phyloP scores from a whole-genome alignment of 371 early-diverging fungal genomes.

The Paraphysoderma sedebokerense region DNA sequence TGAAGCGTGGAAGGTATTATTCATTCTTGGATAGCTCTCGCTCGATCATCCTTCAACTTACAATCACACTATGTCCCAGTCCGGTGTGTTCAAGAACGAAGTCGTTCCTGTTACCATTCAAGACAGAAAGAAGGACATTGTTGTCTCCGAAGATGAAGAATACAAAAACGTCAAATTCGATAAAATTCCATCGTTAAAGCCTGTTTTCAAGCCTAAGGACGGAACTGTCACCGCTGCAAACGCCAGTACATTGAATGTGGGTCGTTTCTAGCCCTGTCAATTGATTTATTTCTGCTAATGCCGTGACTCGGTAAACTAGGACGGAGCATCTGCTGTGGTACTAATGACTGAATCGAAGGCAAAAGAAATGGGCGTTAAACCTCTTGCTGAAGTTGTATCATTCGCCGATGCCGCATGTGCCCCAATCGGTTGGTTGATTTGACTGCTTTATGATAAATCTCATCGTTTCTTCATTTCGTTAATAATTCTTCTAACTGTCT shows the following conservation, averaged over 20 bases:
- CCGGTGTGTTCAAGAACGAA: slow-evolving; percentile 59
- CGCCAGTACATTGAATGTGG: slow-evolving; percentile 74
- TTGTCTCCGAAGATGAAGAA: slow-evolving; percentile 71
- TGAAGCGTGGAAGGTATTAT: slow-evolving; percentile 44
- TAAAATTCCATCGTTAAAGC: slow-evolving; percentile 29
- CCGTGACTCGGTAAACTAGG: no score
- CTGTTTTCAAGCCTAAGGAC: slow-evolving; percentile 42
- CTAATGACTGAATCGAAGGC: slow-evolving; percentile 67
- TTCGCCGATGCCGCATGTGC: slow-evolving; percentile 19
- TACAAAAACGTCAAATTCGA: slow-evolving; percentile 57
- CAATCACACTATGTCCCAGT: no score
- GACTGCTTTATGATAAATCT: background rate
- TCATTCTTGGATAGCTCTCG: no score
- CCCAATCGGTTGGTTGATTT: no score
- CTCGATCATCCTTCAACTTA: no score
- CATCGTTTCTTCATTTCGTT: background rate
- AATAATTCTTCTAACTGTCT: background rate
- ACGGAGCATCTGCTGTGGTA: slow-evolving; percentile 91
- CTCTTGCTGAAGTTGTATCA: slow-evolving; percentile 53
- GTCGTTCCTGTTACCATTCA: slow-evolving; percentile 62
- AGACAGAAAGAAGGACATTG: slow-evolving; percentile 20
- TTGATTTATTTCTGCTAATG: no score
- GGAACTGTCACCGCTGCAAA: slow-evolving; percentile 88
- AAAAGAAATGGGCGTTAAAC: slow-evolving; percentile 52
- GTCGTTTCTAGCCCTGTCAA: no score